Percentiles rank a stretch among this genome's conserved stretches.
phyloP scores from a whole-genome alignment of 2,329 filamentous ascomycete genomes.

The Claviceps citrina region DNA sequence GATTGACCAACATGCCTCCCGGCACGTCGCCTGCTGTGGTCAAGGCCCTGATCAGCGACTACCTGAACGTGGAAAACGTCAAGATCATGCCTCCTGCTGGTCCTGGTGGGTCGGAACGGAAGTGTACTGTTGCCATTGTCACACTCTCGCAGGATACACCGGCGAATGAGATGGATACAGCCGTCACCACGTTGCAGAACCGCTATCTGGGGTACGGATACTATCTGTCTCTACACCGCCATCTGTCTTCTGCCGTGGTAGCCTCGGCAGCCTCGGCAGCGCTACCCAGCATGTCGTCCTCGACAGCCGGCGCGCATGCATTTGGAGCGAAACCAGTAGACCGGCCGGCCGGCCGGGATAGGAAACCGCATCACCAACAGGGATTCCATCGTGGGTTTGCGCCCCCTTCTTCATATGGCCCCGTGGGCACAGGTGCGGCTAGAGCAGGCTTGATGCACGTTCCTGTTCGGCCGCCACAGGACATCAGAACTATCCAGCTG shows the following conservation, averaged over 20 bases:
- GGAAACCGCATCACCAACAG: conserved; percentile 24
- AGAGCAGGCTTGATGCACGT: conserved; percentile 44
- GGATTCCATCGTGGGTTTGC: conserved; percentile 49
- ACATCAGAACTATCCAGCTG: conserved; percentile 63
- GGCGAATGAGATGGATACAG: conserved; percentile 66
- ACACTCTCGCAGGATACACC: conserved; percentile 68
- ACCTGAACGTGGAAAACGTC: conserved; percentile 54
- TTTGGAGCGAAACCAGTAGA: conserved; percentile 62
- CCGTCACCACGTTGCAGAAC: conserved; percentile 65
- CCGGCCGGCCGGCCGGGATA: conserved; percentile 19
- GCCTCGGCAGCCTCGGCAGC: conserved; percentile 4
- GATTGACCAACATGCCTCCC: conserved; percentile 45
- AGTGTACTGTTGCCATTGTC: conserved; percentile 62
- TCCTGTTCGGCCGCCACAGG: conserved; percentile 57
- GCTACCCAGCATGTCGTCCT: conserved; percentile 10
- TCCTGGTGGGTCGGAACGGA: conserved; percentile 44
- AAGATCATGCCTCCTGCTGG: conserved; percentile 42
- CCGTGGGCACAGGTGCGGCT: conserved; percentile 25
- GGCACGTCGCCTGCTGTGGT: conserved; percentile 43
- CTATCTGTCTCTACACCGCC: conserved; percentile 64
- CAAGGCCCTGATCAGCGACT: conserved; percentile 42
- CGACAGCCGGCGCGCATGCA: conserved; percentile 41
- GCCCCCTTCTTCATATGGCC: conserved; percentile 54
- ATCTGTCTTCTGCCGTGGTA: conserved; percentile 57
- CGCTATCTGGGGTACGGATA: conserved; percentile 74